Evolutionary conservation across 2,329 filamentous ascomycete genomes (phyloP).

Genomic region (Trichoderma koningii): DNA sequence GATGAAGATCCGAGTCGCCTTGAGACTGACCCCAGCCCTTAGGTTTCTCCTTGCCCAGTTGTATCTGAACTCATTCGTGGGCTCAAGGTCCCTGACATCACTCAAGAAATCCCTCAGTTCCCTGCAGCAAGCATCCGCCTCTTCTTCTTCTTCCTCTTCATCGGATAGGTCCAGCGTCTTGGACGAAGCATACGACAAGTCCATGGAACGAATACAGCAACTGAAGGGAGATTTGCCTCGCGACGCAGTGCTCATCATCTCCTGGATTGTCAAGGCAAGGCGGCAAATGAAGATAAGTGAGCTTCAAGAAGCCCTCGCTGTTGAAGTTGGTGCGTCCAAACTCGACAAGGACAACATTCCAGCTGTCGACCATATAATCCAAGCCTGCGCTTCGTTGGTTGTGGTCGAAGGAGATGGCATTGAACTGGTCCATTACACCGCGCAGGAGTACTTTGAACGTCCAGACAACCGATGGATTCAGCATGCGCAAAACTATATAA

Average conservation of each 20-base stretch:
- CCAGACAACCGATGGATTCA: conserved; percentile 42
- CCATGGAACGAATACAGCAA: conserved; percentile 46
- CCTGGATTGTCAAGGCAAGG: conserved; percentile 46
- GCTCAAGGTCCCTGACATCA: neutral
- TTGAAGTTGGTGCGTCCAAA: conserved; percentile 33
- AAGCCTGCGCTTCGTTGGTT: conserved; percentile 47
- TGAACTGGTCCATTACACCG: conserved; percentile 49
- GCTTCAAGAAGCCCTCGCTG: conserved; percentile 47
- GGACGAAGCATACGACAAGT: conserved; percentile 45
- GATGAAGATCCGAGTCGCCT: no score
- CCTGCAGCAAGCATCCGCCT: neutral
- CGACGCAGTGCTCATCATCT: conserved; percentile 41
- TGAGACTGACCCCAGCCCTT: neutral
- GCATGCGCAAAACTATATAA: conserved; percentile 36
- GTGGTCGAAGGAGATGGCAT: conserved; percentile 44
- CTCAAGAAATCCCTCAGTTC: neutral
- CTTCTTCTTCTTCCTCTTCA: neutral
- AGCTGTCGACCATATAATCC: conserved; percentile 39
- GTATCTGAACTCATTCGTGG: neutral
- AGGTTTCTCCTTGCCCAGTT: conserved; percentile 17
- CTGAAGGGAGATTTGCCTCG: conserved; percentile 40
- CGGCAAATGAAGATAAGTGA: conserved; percentile 41
- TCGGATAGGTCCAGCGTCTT: conserved; percentile 34
- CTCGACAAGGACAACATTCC: conserved; percentile 38
- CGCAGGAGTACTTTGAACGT: conserved; percentile 48